Base-by-base conservation (phyloP, 495 filamentous ascomycete species). In the Massariosphaeria phaeospora region DNA sequence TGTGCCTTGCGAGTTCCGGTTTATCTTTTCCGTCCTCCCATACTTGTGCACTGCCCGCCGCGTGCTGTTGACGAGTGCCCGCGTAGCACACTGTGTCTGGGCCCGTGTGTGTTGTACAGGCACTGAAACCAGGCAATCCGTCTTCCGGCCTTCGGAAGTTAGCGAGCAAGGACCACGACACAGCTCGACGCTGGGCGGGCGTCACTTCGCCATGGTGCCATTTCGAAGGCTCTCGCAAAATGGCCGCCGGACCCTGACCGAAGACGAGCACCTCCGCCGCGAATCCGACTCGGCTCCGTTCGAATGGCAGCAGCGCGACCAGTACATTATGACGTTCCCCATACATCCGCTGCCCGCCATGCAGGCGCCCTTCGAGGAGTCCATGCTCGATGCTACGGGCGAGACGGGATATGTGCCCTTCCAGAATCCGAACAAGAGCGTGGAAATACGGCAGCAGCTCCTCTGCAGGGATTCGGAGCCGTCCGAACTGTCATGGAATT, bases 331-430 rank as follows among this genome's bases (percentile, higher is more conserved):
- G 33, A 61, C 59, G 12, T 52, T 67, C 11, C 85, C 86, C 8
- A 66, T 74, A 15, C 89, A 95, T 69, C 93, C 93, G 1, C 85
- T 98, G 49, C 70, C 82, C 13, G 80, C 81, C 44, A 86, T 98
- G 77, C 93, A 96, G 65, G 86, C 81, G 42, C 88, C 93, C 41
- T 96, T 97, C 65, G 86, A 91, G 65, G 93, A 98, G 70, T 96
- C 90, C 2, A 84, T 98, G 47, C 57, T 79, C 23, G 90, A 95
- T 62, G 82, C 85, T 17, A 78, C 80, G 9, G 68, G 72, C 10
- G 65, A 73, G 20, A 70, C 69, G 13, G 71, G 66, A 23, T 55
- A 69, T 4, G 57, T 50, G 17, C 60, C 57, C 48, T 59, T 51
- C 36, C 30, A 46, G 6, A 40, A 31, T 54, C 61, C 61, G 10